A percentile compares a stretch with the other conserved stretches of the same genome.
Evolutionary conservation across 2,329 filamentous ascomycete genomes (phyloP).

Genomic region (Pseudohalonectria lignicola): DNA sequence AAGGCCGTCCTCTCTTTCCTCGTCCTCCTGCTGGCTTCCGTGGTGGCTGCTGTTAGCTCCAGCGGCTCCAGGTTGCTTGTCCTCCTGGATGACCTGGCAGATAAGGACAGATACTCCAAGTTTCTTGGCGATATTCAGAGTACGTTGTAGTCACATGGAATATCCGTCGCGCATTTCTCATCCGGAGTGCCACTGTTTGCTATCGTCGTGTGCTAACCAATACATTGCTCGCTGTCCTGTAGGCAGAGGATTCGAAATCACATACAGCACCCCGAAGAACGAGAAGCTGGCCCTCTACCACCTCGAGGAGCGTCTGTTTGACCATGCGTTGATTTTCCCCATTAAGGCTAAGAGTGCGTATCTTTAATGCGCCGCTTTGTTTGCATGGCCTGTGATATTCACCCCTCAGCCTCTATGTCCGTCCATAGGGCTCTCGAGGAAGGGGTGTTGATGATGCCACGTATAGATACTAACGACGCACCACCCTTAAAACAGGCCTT

Average conservation of each 20-base stretch:
- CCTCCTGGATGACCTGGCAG: conserved; percentile 69
- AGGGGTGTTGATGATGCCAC: too few relatives aligned
- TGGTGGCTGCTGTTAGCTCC: conserved; percentile 67
- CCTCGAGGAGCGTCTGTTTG: conserved; percentile 79
- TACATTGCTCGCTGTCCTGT: conserved; percentile 2
- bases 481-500: too few relatives aligned
- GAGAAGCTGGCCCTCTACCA: conserved; percentile 68
- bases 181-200: too few relatives aligned
- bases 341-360: conserved; percentile 73
- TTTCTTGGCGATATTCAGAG: conserved; percentile 66
- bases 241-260: conserved; percentile 77
- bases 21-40: conserved; percentile 52
- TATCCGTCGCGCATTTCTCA: too few relatives aligned
- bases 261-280: conserved; percentile 75
- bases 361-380: too few relatives aligned
- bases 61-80: conserved; percentile 73
- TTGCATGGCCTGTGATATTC: too few relatives aligned
- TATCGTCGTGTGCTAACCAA: conserved; percentile 9
- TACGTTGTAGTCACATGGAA: too few relatives aligned
- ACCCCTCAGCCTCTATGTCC: too few relatives aligned
- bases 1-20: conserved; percentile 49
- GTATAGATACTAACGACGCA: too few relatives aligned
- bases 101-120: conserved; percentile 73
- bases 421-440: too few relatives aligned
- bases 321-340: conserved; percentile 83